Base-by-base conservation (phyloP, 257 asterid species). In the Rauvolfia tetraphylla region DNA sequence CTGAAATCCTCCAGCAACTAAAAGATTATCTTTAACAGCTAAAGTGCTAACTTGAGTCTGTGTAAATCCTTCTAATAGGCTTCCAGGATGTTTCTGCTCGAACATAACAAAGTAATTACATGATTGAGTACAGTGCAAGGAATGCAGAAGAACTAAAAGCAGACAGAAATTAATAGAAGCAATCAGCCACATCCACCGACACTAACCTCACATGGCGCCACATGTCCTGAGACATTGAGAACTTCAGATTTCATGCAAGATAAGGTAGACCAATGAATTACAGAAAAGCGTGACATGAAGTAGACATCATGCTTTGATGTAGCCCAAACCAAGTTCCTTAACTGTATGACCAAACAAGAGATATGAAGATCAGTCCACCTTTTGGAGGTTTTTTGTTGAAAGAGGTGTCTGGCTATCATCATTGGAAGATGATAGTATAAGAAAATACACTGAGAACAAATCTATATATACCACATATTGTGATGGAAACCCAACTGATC, bases 1-100 rank as follows among this genome's bases (percentile, higher is more conserved):
- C 79, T 90, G 98, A 88, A 92, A 94, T 65, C 98, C 98, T 81
- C 98, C 98, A 33, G 97, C 98, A 78, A 94, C 96, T 70, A 94
- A 86, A 81, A 92, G 86, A 48, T 90, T 94, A 81, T 92, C 96
- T 84, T 86, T 92, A 78, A 92, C 97, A 8, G 97, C 96, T 68
- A 94, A 85, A 36, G 98, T 92, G 88, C 97, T 92, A 83, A 94
- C 90, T 85, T 94, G 97, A 73, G 97, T 94, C 87, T 92, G 97
- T 5, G 90, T 84, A 85, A 94, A 94, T 79, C 98, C 98, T 87
- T 90, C 98, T 79, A 89, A 85, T 72, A 94, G 83, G 85, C 89
- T 94, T 79, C 96, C 97, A 80, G 98, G 98, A 82, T 94, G 98
- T 86, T 89, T 88, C 98, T 92, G 80, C 82, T 84, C 31, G 4